phyloP scores from a whole-genome alignment of 164 flowering plant genomes.

The Taxillus chinensis region DNA sequence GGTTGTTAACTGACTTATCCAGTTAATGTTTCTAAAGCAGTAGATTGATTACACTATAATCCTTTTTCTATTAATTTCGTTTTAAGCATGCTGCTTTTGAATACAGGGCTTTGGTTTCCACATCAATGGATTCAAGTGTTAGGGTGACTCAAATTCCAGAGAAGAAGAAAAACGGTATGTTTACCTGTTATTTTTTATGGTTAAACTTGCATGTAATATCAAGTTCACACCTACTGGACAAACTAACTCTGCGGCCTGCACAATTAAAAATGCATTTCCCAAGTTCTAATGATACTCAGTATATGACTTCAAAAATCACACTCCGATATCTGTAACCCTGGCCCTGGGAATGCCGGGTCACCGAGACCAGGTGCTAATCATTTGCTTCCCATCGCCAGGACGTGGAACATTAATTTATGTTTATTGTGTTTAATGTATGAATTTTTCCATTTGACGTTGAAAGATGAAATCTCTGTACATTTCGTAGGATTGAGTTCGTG shows the following conservation, averaged over 20 bases:
- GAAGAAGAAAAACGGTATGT: slow-evolving; percentile 37
- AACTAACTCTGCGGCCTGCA: too few species aligned
- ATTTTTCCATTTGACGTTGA: too few species aligned
- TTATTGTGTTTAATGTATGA: neutral
- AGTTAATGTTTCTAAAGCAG: neutral
- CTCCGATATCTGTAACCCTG: neutral
- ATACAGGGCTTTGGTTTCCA: slow-evolving; percentile 65
- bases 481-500: slow-evolving; percentile 41
- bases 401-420: too few species aligned
- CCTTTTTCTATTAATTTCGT: neutral
- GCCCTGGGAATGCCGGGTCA: neutral
- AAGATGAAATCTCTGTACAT: neutral
- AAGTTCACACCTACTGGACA: neutral
- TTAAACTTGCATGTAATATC: neutral
- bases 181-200: slow-evolving; percentile 3
- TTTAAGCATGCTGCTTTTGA: slow-evolving; percentile 3
- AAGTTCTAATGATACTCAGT: too few species aligned
- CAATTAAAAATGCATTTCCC: too few species aligned
- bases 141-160: slow-evolving; percentile 61
- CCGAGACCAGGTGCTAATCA: neutral
- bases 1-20: slow-evolving; percentile 24
- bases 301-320: too few species aligned
- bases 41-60: neutral
- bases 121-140: slow-evolving; percentile 73
- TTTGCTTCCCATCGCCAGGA: too few species aligned